These are phyloP conservation scores for Emergomyces africanus DNA, from an alignment of 2,329 filamentous ascomycete species.

Conservation along the genomic window DNA sequence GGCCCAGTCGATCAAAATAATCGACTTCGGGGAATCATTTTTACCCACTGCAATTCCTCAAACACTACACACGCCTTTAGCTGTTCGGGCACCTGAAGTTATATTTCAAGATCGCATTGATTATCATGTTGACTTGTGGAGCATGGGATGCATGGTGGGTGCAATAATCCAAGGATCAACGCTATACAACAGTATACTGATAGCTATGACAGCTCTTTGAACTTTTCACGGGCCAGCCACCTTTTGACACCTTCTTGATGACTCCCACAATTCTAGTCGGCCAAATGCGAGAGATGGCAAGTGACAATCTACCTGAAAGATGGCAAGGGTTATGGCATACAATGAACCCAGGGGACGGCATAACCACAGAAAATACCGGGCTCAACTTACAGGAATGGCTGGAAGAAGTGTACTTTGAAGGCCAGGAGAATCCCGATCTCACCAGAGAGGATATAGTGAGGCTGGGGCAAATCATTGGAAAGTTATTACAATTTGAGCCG, in stretches of 20 bases:
- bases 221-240: constrained; percentile 26
- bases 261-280: constrained; percentile 20
- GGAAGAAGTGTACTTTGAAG: constrained; percentile 27
- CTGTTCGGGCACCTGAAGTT: constrained; percentile 26
- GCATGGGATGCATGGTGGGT: constrained; percentile 26
- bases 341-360: constrained; percentile 12
- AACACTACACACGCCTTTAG: constrained; percentile 23
- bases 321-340: constrained; percentile 20
- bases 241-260: constrained; percentile 25
- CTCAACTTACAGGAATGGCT: constrained; percentile 24
- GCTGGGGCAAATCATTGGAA: constrained; percentile 15
- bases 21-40: constrained; percentile 31
- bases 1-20: constrained; percentile 17
- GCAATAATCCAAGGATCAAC: neutral
- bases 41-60: constrained; percentile 11
- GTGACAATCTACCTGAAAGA: constrained; percentile 22
- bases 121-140: constrained; percentile 28
- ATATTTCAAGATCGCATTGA: constrained; percentile 26
- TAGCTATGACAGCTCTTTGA: constrained; percentile 23
- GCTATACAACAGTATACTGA: neutral
- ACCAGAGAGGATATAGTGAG: constrained; percentile 15
- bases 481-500: constrained; percentile 6
- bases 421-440: constrained; percentile 12
- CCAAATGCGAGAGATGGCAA: constrained; percentile 26
- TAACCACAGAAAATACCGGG: constrained; percentile 8